Percentiles rank a stretch among this genome's conserved stretches.
Evolutionary conservation across 2,329 filamentous ascomycete genomes (phyloP).

Genomic region (Colletotrichum sp.): DNA sequence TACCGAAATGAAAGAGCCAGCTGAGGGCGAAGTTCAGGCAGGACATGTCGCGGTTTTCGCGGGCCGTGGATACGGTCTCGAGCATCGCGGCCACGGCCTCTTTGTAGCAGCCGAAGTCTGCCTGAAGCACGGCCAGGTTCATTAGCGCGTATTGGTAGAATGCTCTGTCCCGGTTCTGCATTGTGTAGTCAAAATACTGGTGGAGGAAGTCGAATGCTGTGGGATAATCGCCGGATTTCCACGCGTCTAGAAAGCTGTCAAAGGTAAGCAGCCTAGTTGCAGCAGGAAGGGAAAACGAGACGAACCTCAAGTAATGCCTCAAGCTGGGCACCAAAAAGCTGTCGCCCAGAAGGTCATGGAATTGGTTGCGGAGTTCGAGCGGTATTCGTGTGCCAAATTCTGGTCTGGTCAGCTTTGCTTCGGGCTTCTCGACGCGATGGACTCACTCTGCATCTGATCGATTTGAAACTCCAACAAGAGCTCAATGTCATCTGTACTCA

Average conservation of each 20-base stretch:
- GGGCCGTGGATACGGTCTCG: slow-evolving; percentile 91
- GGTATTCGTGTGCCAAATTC: slow-evolving; percentile 81
- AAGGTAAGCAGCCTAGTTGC: slow-evolving; percentile 13
- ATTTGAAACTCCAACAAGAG: slow-evolving; percentile 87
- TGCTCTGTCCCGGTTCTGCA: slow-evolving; percentile 80
- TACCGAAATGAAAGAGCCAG: slow-evolving; percentile 95
- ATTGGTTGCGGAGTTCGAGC: slow-evolving; percentile 71
- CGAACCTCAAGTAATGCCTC: slow-evolving; percentile 75
- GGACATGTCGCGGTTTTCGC: slow-evolving; percentile 89
- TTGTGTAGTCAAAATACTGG: slow-evolving; percentile 96
- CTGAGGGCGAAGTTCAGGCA: slow-evolving; percentile 95
- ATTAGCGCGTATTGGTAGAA: slow-evolving; percentile 96
- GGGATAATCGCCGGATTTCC: slow-evolving; percentile 88
- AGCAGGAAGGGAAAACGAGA: not conserved
- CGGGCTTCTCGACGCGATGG: not conserved
- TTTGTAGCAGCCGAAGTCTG: slow-evolving; percentile 89
- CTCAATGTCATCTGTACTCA: slow-evolving; percentile 83
- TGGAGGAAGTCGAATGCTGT: slow-evolving; percentile 91
- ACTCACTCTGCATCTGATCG: slow-evolving; percentile 80
- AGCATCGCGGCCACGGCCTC: slow-evolving; percentile 95
- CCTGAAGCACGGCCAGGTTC: slow-evolving; percentile 91
- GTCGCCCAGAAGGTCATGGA: slow-evolving; percentile 71
- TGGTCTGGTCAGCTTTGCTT: slow-evolving; percentile 33
- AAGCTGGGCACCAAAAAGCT: slow-evolving; percentile 74
- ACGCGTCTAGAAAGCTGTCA: slow-evolving; percentile 83